Percentiles rank a stretch among this genome's conserved stretches.
phyloP scores from a whole-genome alignment of 2,329 filamentous ascomycete species.

The Botryotinia globosa region DNA sequence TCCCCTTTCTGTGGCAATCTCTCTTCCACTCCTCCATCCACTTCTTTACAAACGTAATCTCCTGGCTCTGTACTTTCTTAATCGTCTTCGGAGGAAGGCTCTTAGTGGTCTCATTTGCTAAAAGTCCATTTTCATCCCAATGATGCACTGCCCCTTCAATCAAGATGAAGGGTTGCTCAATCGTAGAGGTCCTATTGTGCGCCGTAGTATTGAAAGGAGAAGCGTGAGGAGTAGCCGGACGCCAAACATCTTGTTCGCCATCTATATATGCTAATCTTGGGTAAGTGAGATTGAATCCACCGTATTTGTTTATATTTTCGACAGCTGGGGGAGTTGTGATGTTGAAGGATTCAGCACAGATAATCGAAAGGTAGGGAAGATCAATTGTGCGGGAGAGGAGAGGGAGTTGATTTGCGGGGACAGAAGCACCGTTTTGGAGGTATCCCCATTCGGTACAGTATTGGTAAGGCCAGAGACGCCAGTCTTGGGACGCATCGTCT shows the following conservation, averaged over 20 bases:
- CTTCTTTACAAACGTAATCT: constrained; percentile 59
- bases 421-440: constrained; percentile 69
- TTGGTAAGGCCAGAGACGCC: constrained; percentile 55
- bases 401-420: constrained; percentile 61
- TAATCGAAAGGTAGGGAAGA: constrained; percentile 57
- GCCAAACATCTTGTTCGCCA: constrained; percentile 78
- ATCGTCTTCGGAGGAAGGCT: constrained; percentile 57
- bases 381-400: constrained; percentile 70
- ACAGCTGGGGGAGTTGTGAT: constrained; percentile 62
- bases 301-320: constrained; percentile 70
- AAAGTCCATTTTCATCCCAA: constrained; percentile 73
- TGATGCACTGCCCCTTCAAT: constrained; percentile 76
- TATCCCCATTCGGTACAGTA: constrained; percentile 65
- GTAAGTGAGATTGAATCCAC: constrained; percentile 67
- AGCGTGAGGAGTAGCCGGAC: constrained; percentile 68
- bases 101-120: constrained; percentile 55
- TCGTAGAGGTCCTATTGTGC: constrained; percentile 55
- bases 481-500: constrained; percentile 44
- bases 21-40: constrained; percentile 63
- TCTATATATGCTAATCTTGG: constrained; percentile 75
- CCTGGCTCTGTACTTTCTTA: constrained; percentile 54
- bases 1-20: not conserved
- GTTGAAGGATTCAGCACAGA: constrained; percentile 69
- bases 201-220: constrained; percentile 48
- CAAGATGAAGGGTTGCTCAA: constrained; percentile 67